Percentiles rank a stretch among this genome's conserved stretches.
Evolutionary conservation across 148 eudicot genomes (phyloP).

Genomic region (Rhododendron ovatum): DNA sequence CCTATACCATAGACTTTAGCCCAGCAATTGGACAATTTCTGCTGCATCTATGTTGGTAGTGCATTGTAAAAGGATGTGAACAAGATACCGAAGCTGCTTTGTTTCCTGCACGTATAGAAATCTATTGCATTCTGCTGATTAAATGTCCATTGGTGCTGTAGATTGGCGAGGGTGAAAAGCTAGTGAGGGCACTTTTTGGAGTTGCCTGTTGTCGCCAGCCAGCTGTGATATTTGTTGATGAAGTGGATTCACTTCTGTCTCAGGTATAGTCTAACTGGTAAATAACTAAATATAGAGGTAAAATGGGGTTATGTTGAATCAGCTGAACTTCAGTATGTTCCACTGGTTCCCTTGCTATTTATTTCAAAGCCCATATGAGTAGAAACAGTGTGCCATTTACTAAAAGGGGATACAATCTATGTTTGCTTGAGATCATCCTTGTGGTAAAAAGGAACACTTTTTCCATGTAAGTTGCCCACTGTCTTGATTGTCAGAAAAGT

Average conservation of each 20-base stretch:
- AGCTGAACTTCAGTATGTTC: background rate
- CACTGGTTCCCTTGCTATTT: background rate
- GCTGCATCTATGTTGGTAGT: background rate
- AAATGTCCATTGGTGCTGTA: slow-evolving; percentile 25
- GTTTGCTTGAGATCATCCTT: background rate
- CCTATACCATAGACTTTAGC: background rate
- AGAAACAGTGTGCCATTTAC: background rate
- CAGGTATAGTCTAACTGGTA: slow-evolving; percentile 48
- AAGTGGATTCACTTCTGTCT: slow-evolving; percentile 95
- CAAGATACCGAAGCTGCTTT: slow-evolving; percentile 1
- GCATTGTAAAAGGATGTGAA: background rate
- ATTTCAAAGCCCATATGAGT: background rate
- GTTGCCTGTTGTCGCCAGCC: slow-evolving; percentile 99
- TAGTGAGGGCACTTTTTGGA: slow-evolving; percentile 98
- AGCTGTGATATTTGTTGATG: slow-evolving; percentile 99
- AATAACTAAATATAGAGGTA: background rate
- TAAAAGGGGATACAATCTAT: background rate
- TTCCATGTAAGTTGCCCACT: background rate
- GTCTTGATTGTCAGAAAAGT: slow-evolving; percentile 4
- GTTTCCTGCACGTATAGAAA: background rate
- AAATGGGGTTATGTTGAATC: background rate
- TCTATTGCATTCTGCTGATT: background rate
- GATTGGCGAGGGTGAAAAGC: slow-evolving; percentile 99
- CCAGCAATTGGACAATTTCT: background rate
- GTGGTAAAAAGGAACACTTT: background rate